These are phyloP conservation scores for Penicillium longicatenatum DNA, from an alignment of 495 filamentous ascomycete species.

Conservation along the genomic window DNA sequence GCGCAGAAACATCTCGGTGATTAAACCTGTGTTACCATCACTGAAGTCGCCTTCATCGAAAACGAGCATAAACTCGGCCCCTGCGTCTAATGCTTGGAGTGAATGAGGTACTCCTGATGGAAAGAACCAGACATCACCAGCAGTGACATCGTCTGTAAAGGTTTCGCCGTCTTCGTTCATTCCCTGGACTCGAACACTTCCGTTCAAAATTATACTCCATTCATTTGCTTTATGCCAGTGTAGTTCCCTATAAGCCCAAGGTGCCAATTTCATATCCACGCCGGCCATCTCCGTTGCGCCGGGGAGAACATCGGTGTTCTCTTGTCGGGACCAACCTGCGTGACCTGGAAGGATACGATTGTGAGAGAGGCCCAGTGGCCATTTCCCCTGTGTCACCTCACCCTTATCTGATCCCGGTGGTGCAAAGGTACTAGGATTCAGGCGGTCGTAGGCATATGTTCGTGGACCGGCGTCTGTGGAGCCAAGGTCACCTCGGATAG, in stretches of 20 bases:
- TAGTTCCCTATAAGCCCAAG: conserved; percentile 10
- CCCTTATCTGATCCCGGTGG: conserved; percentile 8
- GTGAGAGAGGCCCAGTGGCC: conserved; percentile 10
- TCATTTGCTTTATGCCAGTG: conserved; percentile 13
- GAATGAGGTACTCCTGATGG: conserved; percentile 10
- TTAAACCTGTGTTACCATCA: conserved; percentile 3
- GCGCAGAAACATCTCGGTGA: conserved; percentile 12
- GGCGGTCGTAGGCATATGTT: conserved; percentile 10
- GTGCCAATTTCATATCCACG: conserved; percentile 11
- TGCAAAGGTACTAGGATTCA: conserved; percentile 9
- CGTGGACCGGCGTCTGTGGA: conserved; percentile 9
- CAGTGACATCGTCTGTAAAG: conserved; percentile 8
- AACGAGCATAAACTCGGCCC: conserved; percentile 9
- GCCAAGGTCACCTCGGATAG: conserved; percentile 11
- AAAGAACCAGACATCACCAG: conserved; percentile 11
- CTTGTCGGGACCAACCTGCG: conserved; percentile 11
- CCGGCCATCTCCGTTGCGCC: conserved; percentile 7
- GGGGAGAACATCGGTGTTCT: conserved; percentile 8
- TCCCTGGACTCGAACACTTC: conserved; percentile 9
- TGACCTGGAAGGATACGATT: conserved; percentile 11
- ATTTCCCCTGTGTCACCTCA: conserved; percentile 9
- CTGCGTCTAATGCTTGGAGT: conserved; percentile 6
- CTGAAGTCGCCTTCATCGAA: conserved; percentile 12
- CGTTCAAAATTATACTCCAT: conserved; percentile 9
- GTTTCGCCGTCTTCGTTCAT: conserved; percentile 13